Evolutionary conservation across 225 moss, liverwort and hornwort species (phyloP).

Genomic region (Pseudisothecium myosuroides): DNA sequence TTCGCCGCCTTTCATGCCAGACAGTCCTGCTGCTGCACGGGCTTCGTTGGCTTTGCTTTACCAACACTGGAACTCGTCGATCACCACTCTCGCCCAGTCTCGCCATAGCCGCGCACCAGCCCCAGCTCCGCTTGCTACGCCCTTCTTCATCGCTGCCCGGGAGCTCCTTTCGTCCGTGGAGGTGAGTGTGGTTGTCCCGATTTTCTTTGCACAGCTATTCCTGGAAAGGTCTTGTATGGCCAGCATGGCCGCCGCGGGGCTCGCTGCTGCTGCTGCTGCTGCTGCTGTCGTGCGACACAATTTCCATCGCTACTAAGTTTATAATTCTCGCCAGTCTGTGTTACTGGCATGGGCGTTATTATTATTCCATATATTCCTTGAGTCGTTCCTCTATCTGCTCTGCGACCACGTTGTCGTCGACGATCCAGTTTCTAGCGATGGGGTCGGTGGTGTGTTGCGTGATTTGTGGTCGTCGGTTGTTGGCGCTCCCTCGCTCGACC

Average conservation of each 20-base stretch:
- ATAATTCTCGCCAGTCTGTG: background rate
- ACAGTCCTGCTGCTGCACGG: background rate
- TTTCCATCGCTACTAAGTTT: background rate
- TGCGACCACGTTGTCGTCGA: background rate
- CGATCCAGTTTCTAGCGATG: slow-evolving; percentile 16
- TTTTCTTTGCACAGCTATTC: background rate
- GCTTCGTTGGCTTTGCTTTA: background rate
- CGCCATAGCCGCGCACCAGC: background rate
- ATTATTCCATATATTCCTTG: background rate
- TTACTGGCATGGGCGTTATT: background rate
- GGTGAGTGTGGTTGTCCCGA: background rate
- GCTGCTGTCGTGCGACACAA: background rate
- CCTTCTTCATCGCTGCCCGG: background rate
- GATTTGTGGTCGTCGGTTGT: background rate
- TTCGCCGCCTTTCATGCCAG: background rate
- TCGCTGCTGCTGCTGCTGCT: background rate
- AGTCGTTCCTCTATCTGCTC: background rate
- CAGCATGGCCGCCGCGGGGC: background rate
- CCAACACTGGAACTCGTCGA: background rate
- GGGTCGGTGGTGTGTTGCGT: background rate
- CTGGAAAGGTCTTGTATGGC: background rate
- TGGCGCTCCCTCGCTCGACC: background rate
- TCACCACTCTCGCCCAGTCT: background rate
- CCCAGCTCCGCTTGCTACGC: background rate
- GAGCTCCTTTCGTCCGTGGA: background rate